Evolutionary conservation across 176 grass and related monocot genomes (phyloP).

Genomic region (Lolium multiflorum): DNA sequence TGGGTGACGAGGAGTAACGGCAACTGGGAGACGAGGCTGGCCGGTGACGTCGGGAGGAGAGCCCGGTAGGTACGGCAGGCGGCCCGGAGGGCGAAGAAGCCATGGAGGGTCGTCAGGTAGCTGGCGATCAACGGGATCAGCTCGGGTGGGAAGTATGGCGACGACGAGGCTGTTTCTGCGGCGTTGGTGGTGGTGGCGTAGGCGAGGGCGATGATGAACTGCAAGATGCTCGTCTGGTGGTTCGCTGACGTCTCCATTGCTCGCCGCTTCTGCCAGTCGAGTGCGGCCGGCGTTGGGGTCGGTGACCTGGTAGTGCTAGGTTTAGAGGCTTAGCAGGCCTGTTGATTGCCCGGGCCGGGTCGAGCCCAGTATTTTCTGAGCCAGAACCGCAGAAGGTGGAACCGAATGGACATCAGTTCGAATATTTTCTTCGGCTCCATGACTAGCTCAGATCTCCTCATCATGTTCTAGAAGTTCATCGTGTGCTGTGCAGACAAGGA

Average conservation of each 20-base stretch:
- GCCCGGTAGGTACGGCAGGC: slow-evolving; percentile 55
- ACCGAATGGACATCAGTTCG: slow-evolving; percentile 66
- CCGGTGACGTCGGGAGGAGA: slow-evolving; percentile 30
- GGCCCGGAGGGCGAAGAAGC: slow-evolving; percentile 60
- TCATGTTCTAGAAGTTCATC: slow-evolving; percentile 81
- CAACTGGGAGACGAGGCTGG: slow-evolving; percentile 21
- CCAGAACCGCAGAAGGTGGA: slow-evolving; percentile 48
- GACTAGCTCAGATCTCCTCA: slow-evolving; percentile 79
- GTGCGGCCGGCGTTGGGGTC: too few relatives aligned
- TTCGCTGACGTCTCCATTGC: slow-evolving; percentile 29
- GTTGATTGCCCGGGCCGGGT: too few relatives aligned
- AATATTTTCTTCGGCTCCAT: slow-evolving; percentile 90
- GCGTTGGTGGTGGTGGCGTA: background rate
- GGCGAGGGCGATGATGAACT: background rate
- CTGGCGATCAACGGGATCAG: slow-evolving; percentile 38
- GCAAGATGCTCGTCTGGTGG: background rate
- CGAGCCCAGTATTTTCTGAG: slow-evolving; percentile 43
- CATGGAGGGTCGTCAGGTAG: slow-evolving; percentile 55
- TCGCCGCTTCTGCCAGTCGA: background rate
- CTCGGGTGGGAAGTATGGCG: slow-evolving; percentile 36
- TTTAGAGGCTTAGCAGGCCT: too few relatives aligned
- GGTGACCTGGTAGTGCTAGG: too few relatives aligned
- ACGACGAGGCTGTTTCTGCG: slow-evolving; percentile 19
- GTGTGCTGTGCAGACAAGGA: slow-evolving; percentile 72
- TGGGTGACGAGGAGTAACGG: background rate